Percentiles rank a stretch among this genome's conserved stretches.
Conservation (phyloP, 208 protist species). For the Acanthamoeba healyi region DNA sequence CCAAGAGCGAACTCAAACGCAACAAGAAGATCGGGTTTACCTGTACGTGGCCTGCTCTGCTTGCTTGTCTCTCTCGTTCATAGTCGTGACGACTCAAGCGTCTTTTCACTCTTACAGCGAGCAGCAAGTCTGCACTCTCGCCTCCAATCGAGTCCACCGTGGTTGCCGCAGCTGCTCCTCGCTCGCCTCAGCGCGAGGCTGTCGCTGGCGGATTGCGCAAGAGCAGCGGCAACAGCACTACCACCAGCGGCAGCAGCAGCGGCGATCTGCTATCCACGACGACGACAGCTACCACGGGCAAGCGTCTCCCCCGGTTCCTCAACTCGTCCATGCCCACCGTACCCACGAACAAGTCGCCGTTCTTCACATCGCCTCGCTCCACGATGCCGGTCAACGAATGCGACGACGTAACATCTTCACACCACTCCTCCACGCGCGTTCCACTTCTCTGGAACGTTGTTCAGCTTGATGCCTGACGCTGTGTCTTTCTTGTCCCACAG, state of each 20-base stretch:
- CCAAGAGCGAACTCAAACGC: not conserved
- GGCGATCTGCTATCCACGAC: too few relatives aligned
- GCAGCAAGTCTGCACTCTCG: too few relatives aligned
- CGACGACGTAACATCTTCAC: not conserved
- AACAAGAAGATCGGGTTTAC: not conserved
- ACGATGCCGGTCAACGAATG: not conserved
- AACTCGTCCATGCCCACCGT: not conserved
- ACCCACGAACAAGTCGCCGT: not conserved
- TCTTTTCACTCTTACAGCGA: too few relatives aligned
- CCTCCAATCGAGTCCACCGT: too few relatives aligned
- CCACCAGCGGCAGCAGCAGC: too few relatives aligned
- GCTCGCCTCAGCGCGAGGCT: too few relatives aligned
- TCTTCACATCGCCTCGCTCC: not conserved
- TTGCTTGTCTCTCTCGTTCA: too few relatives aligned
- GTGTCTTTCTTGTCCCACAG: not conserved
- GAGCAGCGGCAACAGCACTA: not conserved
- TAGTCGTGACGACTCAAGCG: too few relatives aligned
- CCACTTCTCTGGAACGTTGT: too few relatives aligned
- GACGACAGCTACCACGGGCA: not conserved
- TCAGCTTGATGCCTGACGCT: too few relatives aligned
- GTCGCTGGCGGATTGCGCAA: not conserved
- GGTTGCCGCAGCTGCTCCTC: too few relatives aligned
- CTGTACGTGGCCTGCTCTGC: not conserved
- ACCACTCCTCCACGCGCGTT: too few relatives aligned
- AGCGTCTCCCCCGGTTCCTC: not conserved